Evolutionary conservation across 345 rosid genomes (phyloP), one percentile per base, ranked within the genome.

Genomic region (Salix koriyanagi): DNA sequence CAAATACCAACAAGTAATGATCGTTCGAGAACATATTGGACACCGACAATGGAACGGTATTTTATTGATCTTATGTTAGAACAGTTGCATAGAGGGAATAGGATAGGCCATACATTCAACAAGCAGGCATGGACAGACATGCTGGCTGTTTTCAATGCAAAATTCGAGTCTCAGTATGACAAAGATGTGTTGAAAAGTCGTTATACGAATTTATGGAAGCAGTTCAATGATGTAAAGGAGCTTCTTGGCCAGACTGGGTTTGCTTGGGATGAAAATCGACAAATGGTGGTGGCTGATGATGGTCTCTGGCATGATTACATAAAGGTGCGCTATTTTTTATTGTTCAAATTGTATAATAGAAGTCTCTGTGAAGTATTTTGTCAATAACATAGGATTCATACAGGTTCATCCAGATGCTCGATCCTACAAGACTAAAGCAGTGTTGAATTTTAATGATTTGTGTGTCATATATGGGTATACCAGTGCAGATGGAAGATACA

Each of bases 401-500:
- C 89, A 91, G 97, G 90, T 83, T 79, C 90, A 87, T 46, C 98
- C 97, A 1, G 95, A 91, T 56, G 90, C 87, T 1, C 89, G 90
- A 73, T 81, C 84, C 30, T 94, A 89, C 83, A 91, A 85, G 90
- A 88, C 91, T 16, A 94, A 91, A 80, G 72, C 92, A 8, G 88
- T 91, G 72, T 78, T 81, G 77, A 87, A 91, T 83, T 90, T 91
- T 78, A 82, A 76, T 78, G 94, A 94, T 80, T 74, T 94, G 87
- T 90, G 98, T 80, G 79, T 87, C 71, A 87, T 91, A 73, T 90
- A 85, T 86, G 98, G 92, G 70, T 86, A 90, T 85, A 83, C 91
- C 2, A 84, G 84, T 75, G 98, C 98, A 0, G 98, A 91, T 84
- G 98, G 98, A 83, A 90, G 98, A 81, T 94, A 94, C 77, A 94